Evolutionary conservation across 192 early-diverging fungal genomes (phyloP).

Genomic region (Spizellomyces sp.): DNA sequence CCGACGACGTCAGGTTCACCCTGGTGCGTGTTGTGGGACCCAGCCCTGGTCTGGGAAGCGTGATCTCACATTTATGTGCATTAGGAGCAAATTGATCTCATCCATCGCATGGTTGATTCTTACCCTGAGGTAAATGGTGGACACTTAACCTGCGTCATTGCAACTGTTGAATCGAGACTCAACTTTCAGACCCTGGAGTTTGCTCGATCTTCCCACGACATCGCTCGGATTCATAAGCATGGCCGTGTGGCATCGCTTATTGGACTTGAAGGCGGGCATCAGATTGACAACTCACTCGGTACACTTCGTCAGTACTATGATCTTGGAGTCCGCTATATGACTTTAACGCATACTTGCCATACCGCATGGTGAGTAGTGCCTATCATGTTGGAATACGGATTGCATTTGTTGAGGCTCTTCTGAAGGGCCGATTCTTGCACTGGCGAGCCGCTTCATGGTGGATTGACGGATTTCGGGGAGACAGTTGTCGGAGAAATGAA

Average conservation of each 20-base stretch:
- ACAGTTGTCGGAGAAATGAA: constrained; percentile 68
- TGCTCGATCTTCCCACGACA: constrained; percentile 45
- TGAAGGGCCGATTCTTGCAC: constrained; percentile 48
- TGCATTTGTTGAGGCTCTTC: not conserved
- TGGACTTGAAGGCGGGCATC: constrained; percentile 70
- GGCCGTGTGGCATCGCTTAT: constrained; percentile 63
- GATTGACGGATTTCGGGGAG: constrained; percentile 58
- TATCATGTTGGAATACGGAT: not conserved
- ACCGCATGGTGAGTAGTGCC: constrained; percentile 49
- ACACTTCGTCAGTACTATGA: constrained; percentile 57
- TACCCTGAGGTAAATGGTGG: constrained; percentile 40
- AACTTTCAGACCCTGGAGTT: constrained; percentile 40
- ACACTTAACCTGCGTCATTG: not conserved
- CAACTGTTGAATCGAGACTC: not conserved
- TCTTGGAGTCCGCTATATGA: constrained; percentile 69
- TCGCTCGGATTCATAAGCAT: constrained; percentile 39
- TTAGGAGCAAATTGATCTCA: constrained; percentile 61
- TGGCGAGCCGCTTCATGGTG: constrained; percentile 41
- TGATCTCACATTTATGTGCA: not conserved
- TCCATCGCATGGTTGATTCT: constrained; percentile 55
- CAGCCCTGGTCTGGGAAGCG: not conserved
- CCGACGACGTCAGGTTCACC: constrained; percentile 34
- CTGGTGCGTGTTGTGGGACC: constrained; percentile 8
- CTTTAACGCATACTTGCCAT: constrained; percentile 68
- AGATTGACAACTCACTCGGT: constrained; percentile 60